These are phyloP conservation scores for Aspergillus awamori DNA, from an alignment of 2,329 filamentous ascomycete genomes.

Conservation along the genomic window DNA sequence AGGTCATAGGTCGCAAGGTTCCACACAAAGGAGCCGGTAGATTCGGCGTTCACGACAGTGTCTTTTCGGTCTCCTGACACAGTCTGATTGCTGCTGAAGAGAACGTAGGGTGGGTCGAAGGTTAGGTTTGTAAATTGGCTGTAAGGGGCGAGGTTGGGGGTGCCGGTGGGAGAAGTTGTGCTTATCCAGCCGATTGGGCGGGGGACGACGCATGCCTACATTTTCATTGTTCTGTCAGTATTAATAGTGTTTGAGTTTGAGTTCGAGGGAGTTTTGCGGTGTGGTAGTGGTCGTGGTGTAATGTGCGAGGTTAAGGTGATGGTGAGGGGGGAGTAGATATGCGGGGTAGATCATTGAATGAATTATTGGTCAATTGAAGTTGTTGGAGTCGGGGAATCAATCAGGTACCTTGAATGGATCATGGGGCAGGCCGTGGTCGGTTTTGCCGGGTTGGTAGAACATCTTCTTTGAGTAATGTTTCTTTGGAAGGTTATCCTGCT, in stretches of 20 bases:
- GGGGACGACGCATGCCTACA: slow-evolving; percentile 57
- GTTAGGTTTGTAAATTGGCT: slow-evolving; percentile 66
- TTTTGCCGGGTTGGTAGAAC: slow-evolving; percentile 59
- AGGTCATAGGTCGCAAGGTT: slow-evolving; percentile 62
- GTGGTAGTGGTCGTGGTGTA: background rate
- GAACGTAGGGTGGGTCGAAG: slow-evolving; percentile 65
- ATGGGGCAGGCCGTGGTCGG: slow-evolving; percentile 54
- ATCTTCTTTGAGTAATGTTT: slow-evolving; percentile 31
- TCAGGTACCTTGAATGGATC: slow-evolving; percentile 64
- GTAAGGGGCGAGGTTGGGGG: slow-evolving; percentile 62
- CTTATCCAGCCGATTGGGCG: slow-evolving; percentile 67
- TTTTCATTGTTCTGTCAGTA: slow-evolving; percentile 16
- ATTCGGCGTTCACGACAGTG: slow-evolving; percentile 59
- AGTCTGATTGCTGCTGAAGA: slow-evolving; percentile 64
- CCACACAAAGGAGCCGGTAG: slow-evolving; percentile 61
- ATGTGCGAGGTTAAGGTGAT: background rate
- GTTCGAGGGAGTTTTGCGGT: slow-evolving; percentile 24
- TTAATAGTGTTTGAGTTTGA: too few relatives aligned
- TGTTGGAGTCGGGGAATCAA: too few relatives aligned
- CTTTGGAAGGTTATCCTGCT: background rate
- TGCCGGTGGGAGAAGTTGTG: slow-evolving; percentile 52
- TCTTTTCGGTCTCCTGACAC: slow-evolving; percentile 54
- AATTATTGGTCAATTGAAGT: too few relatives aligned
- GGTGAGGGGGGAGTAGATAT: too few relatives aligned
- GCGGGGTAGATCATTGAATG: too few relatives aligned